Evolutionary conservation across 306 rosid genomes (phyloP), one percentile per base, ranked within the genome.

Genomic region (Casuarina glauca): DNA sequence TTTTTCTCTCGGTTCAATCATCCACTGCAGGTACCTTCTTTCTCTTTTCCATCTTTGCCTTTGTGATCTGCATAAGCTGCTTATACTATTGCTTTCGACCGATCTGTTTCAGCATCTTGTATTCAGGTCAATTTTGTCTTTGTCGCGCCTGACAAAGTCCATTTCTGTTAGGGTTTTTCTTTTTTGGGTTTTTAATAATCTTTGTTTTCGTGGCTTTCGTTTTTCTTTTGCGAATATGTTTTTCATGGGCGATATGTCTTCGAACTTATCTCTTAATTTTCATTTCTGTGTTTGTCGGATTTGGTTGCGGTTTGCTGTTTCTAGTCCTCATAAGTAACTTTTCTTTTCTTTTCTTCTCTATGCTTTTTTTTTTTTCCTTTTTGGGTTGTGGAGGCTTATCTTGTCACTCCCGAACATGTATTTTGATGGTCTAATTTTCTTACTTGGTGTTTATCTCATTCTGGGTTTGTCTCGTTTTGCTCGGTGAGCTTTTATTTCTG

Each of bases 1-100:
- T 45, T 51, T 26, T 1, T n/a, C 52, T 32, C 57, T 42, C 68
- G 60, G 52, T 73, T 62, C 78, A 70, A 82, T 82, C 87, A 80
- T 58, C 43, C 73, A 66, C 77, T 26, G 72, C 69, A 84, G 92
- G 92, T 91, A 84, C 57, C 1, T 9, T 58, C 13, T 19, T 26
- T 32, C 38, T 58, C 39, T 58, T 58, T 20, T 54, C 32, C 39
- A 20, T 58, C 64, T 58, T 26, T 39, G 9, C 26, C 4, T 26
- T 9, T 39, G 26, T 58, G 64, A 58, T 58, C 64, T 58, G 26
- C 64, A 5, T 52, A 52, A 16, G 15, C 58, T 52, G 77, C 79
- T 45, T 53, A 51, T 10, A 73, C 67, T 58, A 26, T 26, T 4
- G 32, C 72, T 49, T 70, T 39, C 3, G 71, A 77, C 70, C 76